Evolutionary conservation across 495 filamentous ascomycete genomes (phyloP).

Genomic region (Daldinia loculata): DNA sequence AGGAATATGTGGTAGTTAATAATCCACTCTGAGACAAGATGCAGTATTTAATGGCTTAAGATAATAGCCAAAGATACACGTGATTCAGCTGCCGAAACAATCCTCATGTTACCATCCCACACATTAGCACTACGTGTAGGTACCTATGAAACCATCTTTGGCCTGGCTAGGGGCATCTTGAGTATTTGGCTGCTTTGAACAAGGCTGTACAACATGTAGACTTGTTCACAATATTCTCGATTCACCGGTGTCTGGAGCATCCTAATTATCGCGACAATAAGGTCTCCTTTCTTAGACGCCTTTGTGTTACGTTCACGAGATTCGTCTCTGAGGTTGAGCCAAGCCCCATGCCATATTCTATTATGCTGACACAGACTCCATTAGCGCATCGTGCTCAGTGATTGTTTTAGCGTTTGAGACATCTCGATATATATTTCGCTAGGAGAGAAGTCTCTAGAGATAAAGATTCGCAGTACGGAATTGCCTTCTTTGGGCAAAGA

Average conservation of each 20-base stretch:
- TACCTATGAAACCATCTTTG: background rate
- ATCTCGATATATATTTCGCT: background rate
- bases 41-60: background rate
- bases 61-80: background rate
- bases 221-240: background rate
- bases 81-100: conserved; percentile 31
- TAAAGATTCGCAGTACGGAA: background rate
- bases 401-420: conserved; percentile 16
- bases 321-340: background rate
- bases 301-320: background rate
- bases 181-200: background rate
- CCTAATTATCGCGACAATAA: background rate
- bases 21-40: conserved; percentile 2
- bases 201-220: background rate
- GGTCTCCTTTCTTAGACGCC: background rate
- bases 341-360: background rate
- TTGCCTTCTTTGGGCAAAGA: background rate
- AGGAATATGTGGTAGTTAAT: background rate
- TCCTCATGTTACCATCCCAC: conserved; percentile 9
- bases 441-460: background rate
- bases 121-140: background rate
- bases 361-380: background rate
- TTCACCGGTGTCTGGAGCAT: background rate
- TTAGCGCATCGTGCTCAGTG: conserved; percentile 1
- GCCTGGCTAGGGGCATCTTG: background rate